Evolutionary conservation across 2,329 filamentous ascomycete genomes (phyloP), one percentile per base, ranked within the genome.

Genomic region (Diatrype stigma): DNA sequence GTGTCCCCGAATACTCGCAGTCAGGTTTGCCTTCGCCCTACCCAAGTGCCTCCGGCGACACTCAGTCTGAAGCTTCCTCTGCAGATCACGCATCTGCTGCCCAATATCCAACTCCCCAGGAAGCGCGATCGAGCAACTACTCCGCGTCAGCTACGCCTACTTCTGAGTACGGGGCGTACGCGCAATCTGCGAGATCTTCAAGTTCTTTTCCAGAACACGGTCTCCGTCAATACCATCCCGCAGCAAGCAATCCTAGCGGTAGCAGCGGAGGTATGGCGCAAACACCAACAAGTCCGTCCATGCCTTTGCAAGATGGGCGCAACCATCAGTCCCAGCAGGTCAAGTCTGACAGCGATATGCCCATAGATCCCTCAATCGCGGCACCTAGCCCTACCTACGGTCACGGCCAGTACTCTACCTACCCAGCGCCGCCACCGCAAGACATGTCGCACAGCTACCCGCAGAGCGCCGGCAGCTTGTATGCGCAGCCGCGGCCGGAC

Each of bases 351-450:
- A 83, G 82, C 83, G 87, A 90, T 85, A 85, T 95, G 79, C 90
- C 90, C 87, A 92, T 96, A 96, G 93, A 96, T 95, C 91, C 92
- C 67, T 95, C 91, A 72, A 96, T 96, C 71, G 89, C 91, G 73
- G 86, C 89, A 65, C 89, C 90, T 68, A 96, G 90, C 80, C 92
- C 93, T 54, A 92, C 90, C 64, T 96, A 96, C 70, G 82, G 89
- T 63, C 87, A 90, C 64, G 76, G 79, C 56, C 85, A 88, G 69
- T 95, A 96, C 72, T 93, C 91, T 62, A 90, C 92, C 34, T 96
- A 96, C 73, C 40, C 40, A 7, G 84, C 84, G 52, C 84, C 88
- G 51, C 86, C 86, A 59, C 86, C 85, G 60, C 87, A 91, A 78
- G 89, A 96, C 62, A 94, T 96, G 88, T 78, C 85, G 63, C 89